Evolutionary conservation across 73 alveolate genomes (phyloP).

Genomic region (Tetrahymena malaccensis): DNA sequence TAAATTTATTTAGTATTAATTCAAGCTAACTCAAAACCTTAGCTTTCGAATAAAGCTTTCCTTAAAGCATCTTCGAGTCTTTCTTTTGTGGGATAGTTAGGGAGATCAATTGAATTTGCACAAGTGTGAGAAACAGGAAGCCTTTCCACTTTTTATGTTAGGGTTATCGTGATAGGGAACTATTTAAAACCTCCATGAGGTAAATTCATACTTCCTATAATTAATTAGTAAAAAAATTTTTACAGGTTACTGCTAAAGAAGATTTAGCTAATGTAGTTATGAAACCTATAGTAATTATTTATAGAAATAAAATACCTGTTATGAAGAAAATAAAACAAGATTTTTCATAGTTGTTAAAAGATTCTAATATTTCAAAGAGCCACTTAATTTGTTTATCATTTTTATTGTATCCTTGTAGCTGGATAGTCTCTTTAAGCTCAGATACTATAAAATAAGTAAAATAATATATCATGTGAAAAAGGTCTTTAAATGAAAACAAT

Average conservation of each 20-base stretch:
- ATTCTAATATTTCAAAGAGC: not conserved
- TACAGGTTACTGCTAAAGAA: not conserved
- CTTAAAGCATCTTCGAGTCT: not conserved
- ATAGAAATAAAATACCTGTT: not conserved
- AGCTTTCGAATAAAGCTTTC: not conserved
- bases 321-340: not conserved
- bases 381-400: not conserved
- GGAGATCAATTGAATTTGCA: not conserved
- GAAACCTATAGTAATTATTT: too few relatives aligned
- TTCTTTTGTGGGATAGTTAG: not conserved
- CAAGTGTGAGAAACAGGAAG: not conserved
- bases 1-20: not conserved
- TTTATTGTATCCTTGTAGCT: not conserved
- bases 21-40: not conserved
- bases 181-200: not conserved
- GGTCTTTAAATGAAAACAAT: too few relatives aligned
- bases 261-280: not conserved
- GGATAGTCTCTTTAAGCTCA: not conserved
- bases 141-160: not conserved
- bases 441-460: not conserved
- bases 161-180: not conserved
- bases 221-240: not conserved
- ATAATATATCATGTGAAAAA: too few relatives aligned
- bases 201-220: not conserved
- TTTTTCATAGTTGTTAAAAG: not conserved